Evolutionary conservation across 495 filamentous ascomycete genomes (phyloP), one percentile per base, ranked within the genome.

Genomic region (Penicillium soppii): DNA sequence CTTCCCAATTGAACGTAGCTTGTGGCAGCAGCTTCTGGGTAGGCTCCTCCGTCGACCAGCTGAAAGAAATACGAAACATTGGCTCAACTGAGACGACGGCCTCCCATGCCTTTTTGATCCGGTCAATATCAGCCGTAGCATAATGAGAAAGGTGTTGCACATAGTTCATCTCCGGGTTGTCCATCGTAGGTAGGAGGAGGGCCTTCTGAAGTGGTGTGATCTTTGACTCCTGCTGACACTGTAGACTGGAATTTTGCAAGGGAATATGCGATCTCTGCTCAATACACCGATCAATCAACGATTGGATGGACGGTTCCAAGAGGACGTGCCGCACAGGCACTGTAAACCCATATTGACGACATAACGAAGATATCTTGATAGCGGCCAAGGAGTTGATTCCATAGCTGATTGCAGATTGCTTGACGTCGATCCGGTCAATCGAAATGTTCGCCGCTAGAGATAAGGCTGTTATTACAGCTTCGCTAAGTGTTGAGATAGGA

Each of bases 101-200:
- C 17, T 35, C 56, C 59, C 59, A 62, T 16, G 57, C 57, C 13
- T 50, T 36, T 30, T 44, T 45, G 13, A 62, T n/a, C 13, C 9
- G 36, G 16, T 25, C 15, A 13, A 46, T 54, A 45, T 22, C 23
- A 43, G n/a, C 53, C 44, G 38, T 43, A 23, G 23, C 17, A 47
- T 46, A 46, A 19, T 35, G 27, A 10, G 43, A 33, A 23, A 46
- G 16, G 7, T 46, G 43, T 33, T 46, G 27, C 25, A 46, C 19
- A 21, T 22, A 35, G 32, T 46, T 35, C 16, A 23, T 35, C 43
- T 23, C 1, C 2, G 7, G 43, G 30, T 46, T 23, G 12, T 46
- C 27, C 25, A 46, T 35, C 2, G 16, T 46, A n/a, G 37, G 17
- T 21, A 40, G 19, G 8, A 40, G 17, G 10, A 40, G 17, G 10